Conservation (phyloP, 495 filamentous ascomycete species). For the Cenococcum geophilum region DNA sequence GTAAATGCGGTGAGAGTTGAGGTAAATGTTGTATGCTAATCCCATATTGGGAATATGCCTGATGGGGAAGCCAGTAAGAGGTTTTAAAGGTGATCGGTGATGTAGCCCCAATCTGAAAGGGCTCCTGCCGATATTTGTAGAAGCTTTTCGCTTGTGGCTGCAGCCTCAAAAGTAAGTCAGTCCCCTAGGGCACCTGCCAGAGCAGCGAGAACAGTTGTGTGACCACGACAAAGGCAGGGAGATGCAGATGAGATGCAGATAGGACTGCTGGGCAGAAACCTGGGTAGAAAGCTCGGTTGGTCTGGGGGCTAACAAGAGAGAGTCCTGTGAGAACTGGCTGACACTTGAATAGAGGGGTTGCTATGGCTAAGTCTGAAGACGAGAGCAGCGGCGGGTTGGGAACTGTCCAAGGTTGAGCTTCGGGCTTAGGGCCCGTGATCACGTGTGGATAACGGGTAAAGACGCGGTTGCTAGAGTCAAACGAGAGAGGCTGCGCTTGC, state of each 20-base stretch:
- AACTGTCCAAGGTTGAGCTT: neutral
- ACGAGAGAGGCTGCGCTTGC: neutral
- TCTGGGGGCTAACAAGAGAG: neutral
- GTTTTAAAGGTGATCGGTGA: neutral
- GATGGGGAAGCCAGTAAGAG: neutral
- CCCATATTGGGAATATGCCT: constrained; percentile 56
- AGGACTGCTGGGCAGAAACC: neutral
- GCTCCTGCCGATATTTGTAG: neutral
- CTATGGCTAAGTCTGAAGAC: neutral
- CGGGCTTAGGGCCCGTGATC: neutral
- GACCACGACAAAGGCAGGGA: constrained; percentile 5
- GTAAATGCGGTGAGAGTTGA: constrained; percentile 83
- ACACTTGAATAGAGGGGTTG: neutral
- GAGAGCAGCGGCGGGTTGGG: neutral
- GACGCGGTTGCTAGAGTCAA: neutral
- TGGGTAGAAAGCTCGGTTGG: neutral
- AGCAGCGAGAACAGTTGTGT: constrained; percentile 11
- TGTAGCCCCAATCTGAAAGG: neutral
- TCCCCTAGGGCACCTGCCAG: constrained; percentile 8
- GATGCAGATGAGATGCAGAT: neutral
- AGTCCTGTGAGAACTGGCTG: neutral
- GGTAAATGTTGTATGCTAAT: constrained; percentile 91
- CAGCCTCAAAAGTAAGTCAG: neutral
- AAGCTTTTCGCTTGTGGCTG: neutral
- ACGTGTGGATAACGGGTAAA: neutral